Base-by-base conservation (phyloP, 371 early-diverging fungal genomes). In the Globomyces sp. region DNA sequence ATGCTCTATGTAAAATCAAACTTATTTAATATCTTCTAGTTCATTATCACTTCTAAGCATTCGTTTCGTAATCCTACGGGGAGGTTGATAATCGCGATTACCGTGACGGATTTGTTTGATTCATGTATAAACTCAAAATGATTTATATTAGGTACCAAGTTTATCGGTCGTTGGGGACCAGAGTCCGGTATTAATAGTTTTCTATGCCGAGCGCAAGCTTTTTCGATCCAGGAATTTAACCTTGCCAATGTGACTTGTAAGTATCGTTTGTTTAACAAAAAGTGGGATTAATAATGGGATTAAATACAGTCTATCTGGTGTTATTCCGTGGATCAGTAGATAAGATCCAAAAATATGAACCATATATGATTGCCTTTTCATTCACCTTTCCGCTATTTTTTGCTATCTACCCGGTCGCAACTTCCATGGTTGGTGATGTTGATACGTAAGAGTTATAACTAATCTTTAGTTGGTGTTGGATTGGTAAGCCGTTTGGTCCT, bases 111-210 rank as follows among this genome's bases (percentile, higher is more conserved):
- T 13, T 34, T 61, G 10, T 45, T 61, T 46, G 61, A 61, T 49
- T 39, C 46, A 11, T 43, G 46, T 49, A 61, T 2, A 0, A 1
- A 24, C 24, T 24, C 24, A 24, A 24, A 24, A 61, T 1, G n/a
- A 2, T 8, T 45, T 49, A 46, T 9, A 8, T 9, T 6, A 48
- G 50, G n/a, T 4, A 37, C 46, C 2, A 61, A 61, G 61, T 61
- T 61, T 61, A 61, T 61, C 36, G 61, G 61, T n/a, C 43, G 61
- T 4, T 61, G 61, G 61, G 61, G 61, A 1, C 61, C 61, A 10
- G 61, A 61, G 11, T 61, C 61, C 11, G 61, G 61, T 5, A 1
- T 61, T 9, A 36, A 8, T 13, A 34, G 8, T 13, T 61, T 61
- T 39, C 40, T 61, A 1, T 61, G 61, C 13, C 42, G 36, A 1